These are phyloP conservation scores for Lotmaria passim DNA, from an alignment of 208 protist genomes.

Conservation along the genomic window DNA sequence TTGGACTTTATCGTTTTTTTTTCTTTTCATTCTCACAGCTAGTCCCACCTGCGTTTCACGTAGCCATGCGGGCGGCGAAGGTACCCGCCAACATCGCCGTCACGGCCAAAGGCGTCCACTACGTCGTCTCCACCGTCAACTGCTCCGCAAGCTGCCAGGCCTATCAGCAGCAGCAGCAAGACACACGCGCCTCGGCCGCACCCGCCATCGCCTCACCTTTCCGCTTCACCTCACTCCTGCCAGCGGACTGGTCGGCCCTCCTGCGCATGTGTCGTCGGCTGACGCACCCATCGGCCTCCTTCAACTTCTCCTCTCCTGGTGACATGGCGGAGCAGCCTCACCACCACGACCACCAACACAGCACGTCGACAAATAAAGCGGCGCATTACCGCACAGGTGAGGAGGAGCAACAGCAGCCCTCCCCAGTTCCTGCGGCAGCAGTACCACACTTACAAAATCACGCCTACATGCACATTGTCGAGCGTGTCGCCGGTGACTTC, in stretches of 20 bases:
- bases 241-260: conserved; percentile 49
- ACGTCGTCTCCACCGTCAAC: conserved; percentile 53
- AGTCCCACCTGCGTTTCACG: too few relatives aligned
- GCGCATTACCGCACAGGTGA: too few relatives aligned
- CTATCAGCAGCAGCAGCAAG: conserved; percentile 22
- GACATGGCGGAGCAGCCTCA: conserved; percentile 16
- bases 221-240: conserved; percentile 53
- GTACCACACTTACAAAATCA: conserved; percentile 31
- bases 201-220: conserved; percentile 27
- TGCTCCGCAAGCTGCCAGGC: conserved; percentile 42
- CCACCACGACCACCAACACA: neutral
- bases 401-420: too few relatives aligned
- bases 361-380: too few relatives aligned
- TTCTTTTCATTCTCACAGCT: too few relatives aligned
- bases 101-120: conserved; percentile 40
- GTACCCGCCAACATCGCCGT: conserved; percentile 45
- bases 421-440: neutral
- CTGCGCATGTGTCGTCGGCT: conserved; percentile 54
- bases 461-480: conserved; percentile 78
- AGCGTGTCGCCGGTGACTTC: conserved; percentile 68
- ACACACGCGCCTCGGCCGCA: neutral
- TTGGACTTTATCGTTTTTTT: too few relatives aligned
- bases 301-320: conserved; percentile 75
- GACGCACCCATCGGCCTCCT: conserved; percentile 40
- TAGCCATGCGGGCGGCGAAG: conserved; percentile 48